A percentile compares a stretch with the other conserved stretches of the same genome.
Conservation (phyloP, 441 rosid species). For the Erodium texanum region DNA sequence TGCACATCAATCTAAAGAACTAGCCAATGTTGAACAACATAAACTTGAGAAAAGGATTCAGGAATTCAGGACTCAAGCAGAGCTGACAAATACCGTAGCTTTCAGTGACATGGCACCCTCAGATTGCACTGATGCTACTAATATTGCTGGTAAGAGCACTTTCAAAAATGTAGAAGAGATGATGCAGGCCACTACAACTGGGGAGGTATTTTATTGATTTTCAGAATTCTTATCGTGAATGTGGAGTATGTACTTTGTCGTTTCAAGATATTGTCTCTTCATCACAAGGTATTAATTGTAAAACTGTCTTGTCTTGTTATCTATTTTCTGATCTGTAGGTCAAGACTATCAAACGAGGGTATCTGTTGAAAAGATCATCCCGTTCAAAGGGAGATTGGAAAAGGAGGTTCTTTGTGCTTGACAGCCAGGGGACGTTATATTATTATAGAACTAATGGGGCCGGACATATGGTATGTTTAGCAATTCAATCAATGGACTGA, state of each 20-base stretch:
- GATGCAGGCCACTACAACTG: slow-evolving; percentile 42
- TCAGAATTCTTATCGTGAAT: not conserved
- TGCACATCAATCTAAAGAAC: slow-evolving; percentile 86
- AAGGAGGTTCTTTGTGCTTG: slow-evolving; percentile 83
- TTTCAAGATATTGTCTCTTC: slow-evolving; percentile 3
- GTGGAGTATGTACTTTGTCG: too few relatives aligned
- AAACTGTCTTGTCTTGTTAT: slow-evolving; percentile 8
- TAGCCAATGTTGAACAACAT: slow-evolving; percentile 64
- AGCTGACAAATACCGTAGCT: slow-evolving; percentile 45
- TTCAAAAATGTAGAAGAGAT: slow-evolving; percentile 47
- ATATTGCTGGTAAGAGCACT: slow-evolving; percentile 35
- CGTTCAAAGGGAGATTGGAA: slow-evolving; percentile 75
- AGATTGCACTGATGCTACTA: slow-evolving; percentile 30
- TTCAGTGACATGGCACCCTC: slow-evolving; percentile 38
- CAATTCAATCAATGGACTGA: not conserved
- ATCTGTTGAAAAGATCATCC: slow-evolving; percentile 75
- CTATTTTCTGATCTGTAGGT: slow-evolving; percentile 26
- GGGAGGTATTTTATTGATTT: slow-evolving; percentile 48
- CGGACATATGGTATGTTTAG: slow-evolving; percentile 48
- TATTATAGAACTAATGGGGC: slow-evolving; percentile 58
- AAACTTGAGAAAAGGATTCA: slow-evolving; percentile 82
- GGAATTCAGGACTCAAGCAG: slow-evolving; percentile 82
- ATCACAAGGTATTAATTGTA: slow-evolving; percentile 3
- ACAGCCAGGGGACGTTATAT: slow-evolving; percentile 69
- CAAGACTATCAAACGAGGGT: slow-evolving; percentile 70